These are phyloP conservation scores for Colletotrichum orchidophilum DNA, from an alignment of 2,329 filamentous ascomycete species.

Conservation along the genomic window DNA sequence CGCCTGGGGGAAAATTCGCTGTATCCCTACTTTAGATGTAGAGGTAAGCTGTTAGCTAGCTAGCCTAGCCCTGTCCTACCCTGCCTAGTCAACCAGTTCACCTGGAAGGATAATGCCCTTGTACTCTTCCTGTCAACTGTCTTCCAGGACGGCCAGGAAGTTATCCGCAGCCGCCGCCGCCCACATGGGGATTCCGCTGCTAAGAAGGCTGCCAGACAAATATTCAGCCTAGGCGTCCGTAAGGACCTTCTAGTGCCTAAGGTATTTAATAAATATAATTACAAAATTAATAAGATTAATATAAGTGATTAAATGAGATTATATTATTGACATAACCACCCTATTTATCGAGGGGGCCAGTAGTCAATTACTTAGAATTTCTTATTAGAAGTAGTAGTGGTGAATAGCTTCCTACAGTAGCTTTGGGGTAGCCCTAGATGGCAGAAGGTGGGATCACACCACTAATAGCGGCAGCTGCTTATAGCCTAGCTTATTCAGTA, in stretches of 20 bases:
- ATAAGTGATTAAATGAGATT: background rate
- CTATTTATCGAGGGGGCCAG: background rate
- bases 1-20: background rate
- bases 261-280: background rate
- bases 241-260: background rate
- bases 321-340: background rate
- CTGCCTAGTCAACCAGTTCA: background rate
- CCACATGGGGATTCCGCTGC: background rate
- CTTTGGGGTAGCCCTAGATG: background rate
- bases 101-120: background rate
- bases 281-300: background rate
- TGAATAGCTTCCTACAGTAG: slow-evolving; percentile 5
- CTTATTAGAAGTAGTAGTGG: background rate
- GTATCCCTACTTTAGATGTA: background rate
- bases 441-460: background rate
- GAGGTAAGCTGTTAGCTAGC: background rate
- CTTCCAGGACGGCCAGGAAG: background rate
- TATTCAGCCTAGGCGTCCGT: background rate
- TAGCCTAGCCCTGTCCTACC: no score
- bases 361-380: background rate
- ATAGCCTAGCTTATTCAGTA: background rate
- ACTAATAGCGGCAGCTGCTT: background rate
- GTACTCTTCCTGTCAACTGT: background rate
- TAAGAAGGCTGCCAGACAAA: background rate
- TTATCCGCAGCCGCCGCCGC: background rate